Evolutionary conservation across 495 filamentous ascomycete genomes (phyloP), one percentile per base, ranked within the genome.

Genomic region (Hyaloscypha finlandica): DNA sequence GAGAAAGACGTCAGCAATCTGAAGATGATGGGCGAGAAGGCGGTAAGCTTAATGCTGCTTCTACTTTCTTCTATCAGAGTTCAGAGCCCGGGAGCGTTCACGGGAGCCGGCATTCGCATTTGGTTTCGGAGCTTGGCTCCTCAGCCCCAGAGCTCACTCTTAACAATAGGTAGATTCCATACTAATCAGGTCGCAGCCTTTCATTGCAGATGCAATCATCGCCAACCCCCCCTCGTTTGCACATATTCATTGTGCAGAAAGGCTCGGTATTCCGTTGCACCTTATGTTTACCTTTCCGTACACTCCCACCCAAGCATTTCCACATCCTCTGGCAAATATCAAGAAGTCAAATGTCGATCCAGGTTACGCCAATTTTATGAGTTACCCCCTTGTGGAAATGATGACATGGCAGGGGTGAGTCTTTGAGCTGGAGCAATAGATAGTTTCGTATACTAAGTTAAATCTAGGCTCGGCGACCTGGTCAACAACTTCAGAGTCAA

Each of bases 201-300:
- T 90, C 66, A 78, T 90, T n/a, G 88, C 88, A 9, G 88, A 90
- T 69, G 88, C 87, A n/a, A 90, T 90, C 61, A 89, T 90, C 64
- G 87, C 88, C 0, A 90, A 90, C 53, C 88, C 88, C 4, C 88
- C 88, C 0, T 84, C 77, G 61, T 89, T 90, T 69, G 87, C 85
- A 14, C 86, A 89, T 64, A 35, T 35, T 6, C 88, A 90, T 67
- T 83, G 87, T 65, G 88, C 88, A 0, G 88, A 90, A 76, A 82
- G 84, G 42, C 68, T 90, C 32, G 88, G 88, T 8, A 80, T 89
- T 39, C 88, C 88, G 16, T 69, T 90, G 14, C 88, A 90, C 71
- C 76, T 90, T 42, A 89, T 89, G 85, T 90, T 90, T 66, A 83
- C 80, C 16, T 82, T 90, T 65, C 87, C 87, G n/a, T 90, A 87